Evolutionary conservation across 2,329 filamentous ascomycete genomes (phyloP).

Genomic region (Sporothrix pseudoabietina): DNA sequence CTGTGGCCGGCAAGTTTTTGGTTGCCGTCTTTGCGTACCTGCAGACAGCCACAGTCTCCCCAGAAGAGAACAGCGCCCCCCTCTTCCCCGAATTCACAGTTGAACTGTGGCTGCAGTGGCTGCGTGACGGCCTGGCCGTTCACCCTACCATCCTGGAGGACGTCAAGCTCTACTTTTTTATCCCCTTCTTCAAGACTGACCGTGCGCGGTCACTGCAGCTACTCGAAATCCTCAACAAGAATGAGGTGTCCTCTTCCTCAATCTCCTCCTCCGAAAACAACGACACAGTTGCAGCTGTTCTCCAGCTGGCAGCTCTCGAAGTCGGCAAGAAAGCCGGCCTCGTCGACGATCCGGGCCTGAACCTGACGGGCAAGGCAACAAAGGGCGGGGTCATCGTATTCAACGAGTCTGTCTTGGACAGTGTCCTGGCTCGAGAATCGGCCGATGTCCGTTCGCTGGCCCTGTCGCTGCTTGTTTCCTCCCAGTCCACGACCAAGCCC

Average conservation of each 20-base stretch:
- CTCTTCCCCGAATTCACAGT: slow-evolving; percentile 42
- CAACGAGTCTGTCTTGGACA: slow-evolving; percentile 51
- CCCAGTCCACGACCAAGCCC: slow-evolving; percentile 72
- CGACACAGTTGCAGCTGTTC: slow-evolving; percentile 53
- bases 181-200: slow-evolving; percentile 63
- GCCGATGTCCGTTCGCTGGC: slow-evolving; percentile 74
- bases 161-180: slow-evolving; percentile 65
- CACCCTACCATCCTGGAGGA: slow-evolving; percentile 60
- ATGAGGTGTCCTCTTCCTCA: slow-evolving; percentile 44
- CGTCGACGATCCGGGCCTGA: slow-evolving; percentile 61
- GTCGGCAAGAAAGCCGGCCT: slow-evolving; percentile 70
- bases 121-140: slow-evolving; percentile 53
- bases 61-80: slow-evolving; percentile 34
- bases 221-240: slow-evolving; percentile 53
- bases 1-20: slow-evolving; percentile 62
- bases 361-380: slow-evolving; percentile 22
- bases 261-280: not conserved
- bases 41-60: slow-evolving; percentile 39
- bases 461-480: slow-evolving; percentile 76
- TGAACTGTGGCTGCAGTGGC: slow-evolving; percentile 58
- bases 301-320: slow-evolving; percentile 69
- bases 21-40: slow-evolving; percentile 58
- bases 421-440: slow-evolving; percentile 58
- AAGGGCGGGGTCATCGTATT: slow-evolving; percentile 41
- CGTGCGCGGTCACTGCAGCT: slow-evolving; percentile 57